Base-by-base conservation (phyloP, 768 basidiomycete genomes). In the Tricholoma flavovirens region DNA sequence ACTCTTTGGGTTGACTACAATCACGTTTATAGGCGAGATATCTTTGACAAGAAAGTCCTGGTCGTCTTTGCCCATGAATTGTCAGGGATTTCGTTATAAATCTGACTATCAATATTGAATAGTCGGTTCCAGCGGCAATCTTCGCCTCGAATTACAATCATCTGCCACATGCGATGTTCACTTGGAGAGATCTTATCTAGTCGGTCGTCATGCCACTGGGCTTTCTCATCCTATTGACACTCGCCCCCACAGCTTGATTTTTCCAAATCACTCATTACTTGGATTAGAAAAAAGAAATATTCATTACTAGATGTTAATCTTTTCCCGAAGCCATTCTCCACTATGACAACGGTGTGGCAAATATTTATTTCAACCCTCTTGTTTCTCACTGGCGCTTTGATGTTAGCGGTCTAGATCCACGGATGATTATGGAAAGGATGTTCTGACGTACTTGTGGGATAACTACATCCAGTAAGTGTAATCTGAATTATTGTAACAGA, bases 61-160 rank as follows among this genome's bases (percentile, higher is more conserved):
- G 82, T 98, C 26, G 71, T 98, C 40, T 91, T 98, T 64, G 83
- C 90, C 5, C 97, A 99, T 71, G 95, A 98, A 75, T 93, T 98
- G 96, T 96, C 68, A 67, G 91, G 72, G 26, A 30, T 26, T 52
- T 17, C 55, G 24, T 33, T 26, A 11, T 46, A 36, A 46, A 19
- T 30, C 3, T 53, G 6, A 30, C 49, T n/a, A 6, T 33, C 43
- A 49, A 17, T 30, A 11, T 15, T 49, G 46, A 49, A 30, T 15
- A 29, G 19, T 56, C 57, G 10, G 15, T 49, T 52, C 9, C 58
- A 97, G 95, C 64, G 96, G 96, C 26, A 94, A 95, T 64, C 73
- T 98, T 52, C 84, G 90, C 15, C 81, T 88, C 17, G 90, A 96
- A 67, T 73, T 93, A n/a, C 83, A 87, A 52, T 86, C 87, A 11